Conservation (phyloP, 2,329 filamentous ascomycete species). For the Pyricularia pennisetigena region DNA sequence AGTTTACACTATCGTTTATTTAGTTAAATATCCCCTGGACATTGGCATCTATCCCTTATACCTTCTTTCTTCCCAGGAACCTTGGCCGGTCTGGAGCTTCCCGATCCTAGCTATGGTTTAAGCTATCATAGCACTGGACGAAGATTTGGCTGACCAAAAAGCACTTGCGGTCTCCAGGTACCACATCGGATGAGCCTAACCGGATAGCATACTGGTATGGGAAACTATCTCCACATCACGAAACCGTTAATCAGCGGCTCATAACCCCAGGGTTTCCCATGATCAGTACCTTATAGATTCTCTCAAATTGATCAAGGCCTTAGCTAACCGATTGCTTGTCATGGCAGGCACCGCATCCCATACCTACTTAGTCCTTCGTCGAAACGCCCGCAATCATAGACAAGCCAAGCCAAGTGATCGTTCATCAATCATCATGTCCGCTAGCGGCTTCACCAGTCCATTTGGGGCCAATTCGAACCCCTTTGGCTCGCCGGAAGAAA, state of each 20-base stretch:
- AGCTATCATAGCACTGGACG: not conserved
- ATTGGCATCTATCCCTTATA: not conserved
- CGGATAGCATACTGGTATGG: not conserved
- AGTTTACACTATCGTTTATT: not conserved
- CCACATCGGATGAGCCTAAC: not conserved
- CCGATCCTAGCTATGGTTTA: not conserved
- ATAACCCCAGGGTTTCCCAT: not conserved
- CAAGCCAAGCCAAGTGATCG: not conserved
- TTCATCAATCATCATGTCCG: constrained; percentile 45
- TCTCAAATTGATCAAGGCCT: not conserved
- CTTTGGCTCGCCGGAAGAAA: constrained; percentile 47
- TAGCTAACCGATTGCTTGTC: not conserved
- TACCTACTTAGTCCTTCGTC: not conserved
- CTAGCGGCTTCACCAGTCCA: constrained; percentile 66
- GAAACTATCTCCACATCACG: not conserved
- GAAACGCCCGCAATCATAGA: not conserved
- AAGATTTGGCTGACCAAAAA: not conserved
- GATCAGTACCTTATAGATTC: not conserved
- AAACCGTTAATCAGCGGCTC: not conserved
- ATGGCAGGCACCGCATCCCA: not conserved
- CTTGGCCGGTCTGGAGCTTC: not conserved
- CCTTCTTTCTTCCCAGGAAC: not conserved
- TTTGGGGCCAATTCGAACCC: constrained; percentile 61
- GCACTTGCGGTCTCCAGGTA: not conserved
- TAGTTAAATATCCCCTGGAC: too few relatives aligned